Evolutionary conservation across 768 basidiomycete species (phyloP).

Genomic region (Trametes meyenii): DNA sequence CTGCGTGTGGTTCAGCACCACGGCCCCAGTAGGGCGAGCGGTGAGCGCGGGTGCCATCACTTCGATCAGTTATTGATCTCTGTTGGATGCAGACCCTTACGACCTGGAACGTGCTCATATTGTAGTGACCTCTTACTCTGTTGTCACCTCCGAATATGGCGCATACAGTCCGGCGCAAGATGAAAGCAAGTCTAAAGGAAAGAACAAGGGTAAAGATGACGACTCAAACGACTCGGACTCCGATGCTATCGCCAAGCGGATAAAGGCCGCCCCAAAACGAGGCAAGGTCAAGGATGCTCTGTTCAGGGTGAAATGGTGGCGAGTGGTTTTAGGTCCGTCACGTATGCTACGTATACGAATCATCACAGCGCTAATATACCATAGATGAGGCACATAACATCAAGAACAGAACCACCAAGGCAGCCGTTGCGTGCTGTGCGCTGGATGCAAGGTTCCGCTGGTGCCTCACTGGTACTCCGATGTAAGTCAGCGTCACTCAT

Average conservation of each 20-base stretch:
- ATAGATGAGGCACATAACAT: slow-evolving; percentile 63
- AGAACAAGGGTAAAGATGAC: slow-evolving; percentile 34
- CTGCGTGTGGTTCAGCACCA: slow-evolving; percentile 84
- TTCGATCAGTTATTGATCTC: background rate
- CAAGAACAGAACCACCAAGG: slow-evolving; percentile 51
- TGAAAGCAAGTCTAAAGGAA: slow-evolving; percentile 50
- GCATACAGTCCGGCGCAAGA: slow-evolving; percentile 54
- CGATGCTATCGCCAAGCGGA: slow-evolving; percentile 49
- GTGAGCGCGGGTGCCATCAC: slow-evolving; percentile 40
- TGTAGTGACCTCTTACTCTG: slow-evolving; percentile 87
- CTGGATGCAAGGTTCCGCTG: slow-evolving; percentile 51
- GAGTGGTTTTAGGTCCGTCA: slow-evolving; percentile 76
- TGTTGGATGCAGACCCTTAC: slow-evolving; percentile 51
- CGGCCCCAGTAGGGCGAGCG: slow-evolving; percentile 69
- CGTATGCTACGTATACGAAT: background rate
- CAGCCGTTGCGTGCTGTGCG: slow-evolving; percentile 42
- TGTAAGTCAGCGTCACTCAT: slow-evolving; percentile 25
- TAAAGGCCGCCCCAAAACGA: slow-evolving; percentile 43
- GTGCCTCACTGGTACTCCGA: slow-evolving; percentile 52
- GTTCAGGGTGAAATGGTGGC: slow-evolving; percentile 80
- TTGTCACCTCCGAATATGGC: slow-evolving; percentile 77
- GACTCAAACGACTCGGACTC: slow-evolving; percentile 37
- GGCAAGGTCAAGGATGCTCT: slow-evolving; percentile 62
- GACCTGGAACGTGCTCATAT: slow-evolving; percentile 61
- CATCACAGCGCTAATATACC: background rate